Base-by-base conservation (phyloP, 164 flowering plant genomes). In the Paratinospora sagittata region DNA sequence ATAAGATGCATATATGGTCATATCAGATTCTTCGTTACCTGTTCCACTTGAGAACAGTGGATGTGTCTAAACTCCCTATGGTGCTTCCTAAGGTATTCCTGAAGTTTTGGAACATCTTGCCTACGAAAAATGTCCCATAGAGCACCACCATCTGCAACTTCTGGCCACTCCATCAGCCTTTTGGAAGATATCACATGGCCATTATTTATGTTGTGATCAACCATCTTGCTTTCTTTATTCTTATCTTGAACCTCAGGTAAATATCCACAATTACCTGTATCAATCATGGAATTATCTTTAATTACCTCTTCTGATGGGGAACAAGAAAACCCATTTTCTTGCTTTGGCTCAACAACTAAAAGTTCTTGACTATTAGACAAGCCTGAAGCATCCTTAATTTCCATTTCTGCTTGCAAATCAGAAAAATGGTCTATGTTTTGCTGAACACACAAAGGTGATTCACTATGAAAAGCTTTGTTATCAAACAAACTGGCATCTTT, bases 41-140 rank as follows among this genome's bases (percentile, higher is more conserved):
- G 70, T 65, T 70, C 70, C 16, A 83, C 74, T 12, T 74, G 79
- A 61, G 61, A 68, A 63, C 75, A 33, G 26, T 27, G 23, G 16
- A 69, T 55, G 37, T 80, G 80, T 27, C 68, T 76, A 70, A 79
- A 79, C 58, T 79, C 79, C 60, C 60, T 70, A 2, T 23, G 58
- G 27, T 79, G 77, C 37, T 70, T 70, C 26, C 47, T 68, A 27
- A 76, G 74, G 33, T 61, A 66, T 70, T 79, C 89, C 81, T 83
- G 71, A 17, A 70, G 77, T 47, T 75, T 73, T 73, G 84, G 82
- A 39, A 83, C 84, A 84, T 89, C 96, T 81, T 89, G 63, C 67
- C 87, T 79, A 6, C 93, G 82, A 64, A 90, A 90, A 23, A 90
- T 90, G 68, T 90, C 96, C 96, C 96, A 90, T 0, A 87, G 77